These are phyloP conservation scores for Zygoascus meyerae DNA, from an alignment of 1,139 yeast species.

Conservation along the genomic window DNA sequence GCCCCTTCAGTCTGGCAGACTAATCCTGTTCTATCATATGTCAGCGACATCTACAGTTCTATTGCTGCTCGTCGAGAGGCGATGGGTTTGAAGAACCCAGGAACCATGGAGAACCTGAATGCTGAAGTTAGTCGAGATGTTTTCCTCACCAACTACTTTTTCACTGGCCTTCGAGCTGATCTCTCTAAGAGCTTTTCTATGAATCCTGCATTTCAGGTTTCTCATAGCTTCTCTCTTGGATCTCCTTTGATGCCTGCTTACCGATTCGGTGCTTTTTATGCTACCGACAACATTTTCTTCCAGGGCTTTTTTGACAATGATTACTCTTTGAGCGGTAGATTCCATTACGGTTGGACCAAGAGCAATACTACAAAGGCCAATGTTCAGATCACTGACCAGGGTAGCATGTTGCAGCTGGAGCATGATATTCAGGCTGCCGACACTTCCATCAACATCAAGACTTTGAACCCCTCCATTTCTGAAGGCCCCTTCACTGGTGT, in stretches of 20 bases:
- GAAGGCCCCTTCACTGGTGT: conserved; percentile 82
- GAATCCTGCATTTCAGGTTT: conserved; percentile 95
- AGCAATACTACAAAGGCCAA: conserved; percentile 77
- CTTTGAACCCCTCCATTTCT: conserved; percentile 80
- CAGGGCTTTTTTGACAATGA: conserved; percentile 94
- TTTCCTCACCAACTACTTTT: conserved; percentile 80
- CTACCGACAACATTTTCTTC: conserved; percentile 75
- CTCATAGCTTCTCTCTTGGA: conserved; percentile 90
- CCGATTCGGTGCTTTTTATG: conserved; percentile 86
- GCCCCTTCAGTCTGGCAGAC: conserved; percentile 58
- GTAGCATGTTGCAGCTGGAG: conserved; percentile 91
- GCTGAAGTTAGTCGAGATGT: conserved; percentile 94
- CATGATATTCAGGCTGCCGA: conserved; percentile 92
- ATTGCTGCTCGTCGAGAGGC: conserved; percentile 75
- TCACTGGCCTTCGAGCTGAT: conserved; percentile 96
- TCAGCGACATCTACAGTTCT: conserved; percentile 68
- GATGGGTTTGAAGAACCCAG: conserved; percentile 83
- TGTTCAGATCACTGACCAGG: conserved; percentile 88
- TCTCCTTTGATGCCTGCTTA: conserved; percentile 84
- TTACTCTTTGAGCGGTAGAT: conserved; percentile 76
- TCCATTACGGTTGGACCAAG: conserved; percentile 88
- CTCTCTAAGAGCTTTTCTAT: conserved; percentile 85
- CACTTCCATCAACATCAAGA: conserved; percentile 80
- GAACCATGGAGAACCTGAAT: conserved; percentile 85
- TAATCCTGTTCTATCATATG: conserved; percentile 76